Evolutionary conservation across 192 early-diverging fungal genomes (phyloP), one percentile per base, ranked within the genome.

Genomic region (Ambispora gerdemannii): DNA sequence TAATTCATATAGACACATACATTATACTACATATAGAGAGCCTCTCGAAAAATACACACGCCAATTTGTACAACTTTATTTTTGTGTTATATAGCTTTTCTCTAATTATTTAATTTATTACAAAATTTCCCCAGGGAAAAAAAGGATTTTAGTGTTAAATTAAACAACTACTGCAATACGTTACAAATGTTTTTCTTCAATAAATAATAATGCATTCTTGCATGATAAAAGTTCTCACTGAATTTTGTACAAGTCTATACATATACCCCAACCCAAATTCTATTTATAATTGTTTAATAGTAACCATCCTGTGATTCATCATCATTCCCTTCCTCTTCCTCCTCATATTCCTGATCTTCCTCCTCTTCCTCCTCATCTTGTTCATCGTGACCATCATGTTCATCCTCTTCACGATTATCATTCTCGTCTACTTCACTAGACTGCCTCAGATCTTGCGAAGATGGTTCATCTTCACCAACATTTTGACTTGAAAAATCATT

Each of bases 251-350:
- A 43, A 43, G 38, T 43, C 38, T 43, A 43, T 10, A n/a, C n/a
- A n/a, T n/a, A 10, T 43, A 15, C 38, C 38, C 38, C 38, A 43
- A 10, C 15, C 15, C 6, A 6, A 43, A 10, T 43, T 43, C 38
- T 43, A 43, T 43, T 43, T 43, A 43, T 10, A 43, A 43, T 6
- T 43, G 6, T 6, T 43, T 2, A 20, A 20, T 58, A 13, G 55
- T 30, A 30, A 27, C 24, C 55, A 27, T 69, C 67, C 36, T 36
- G 17, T 58, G 20, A 28, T 27, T 56, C 52, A 30, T 69, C 52
- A 11, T 53, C 67, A 19, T n/a, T 4, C 24, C 19, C 28, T 10
- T 64, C 63, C 10, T 67, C 49, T n/a, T 67, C 65, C 51, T 22
- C 25, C 31, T 52, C 65, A 33, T 67, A 3, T 31, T 58, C 52